phyloP scores from a whole-genome alignment of 495 filamentous ascomycete genomes.

The Aspergillus hancockii region DNA sequence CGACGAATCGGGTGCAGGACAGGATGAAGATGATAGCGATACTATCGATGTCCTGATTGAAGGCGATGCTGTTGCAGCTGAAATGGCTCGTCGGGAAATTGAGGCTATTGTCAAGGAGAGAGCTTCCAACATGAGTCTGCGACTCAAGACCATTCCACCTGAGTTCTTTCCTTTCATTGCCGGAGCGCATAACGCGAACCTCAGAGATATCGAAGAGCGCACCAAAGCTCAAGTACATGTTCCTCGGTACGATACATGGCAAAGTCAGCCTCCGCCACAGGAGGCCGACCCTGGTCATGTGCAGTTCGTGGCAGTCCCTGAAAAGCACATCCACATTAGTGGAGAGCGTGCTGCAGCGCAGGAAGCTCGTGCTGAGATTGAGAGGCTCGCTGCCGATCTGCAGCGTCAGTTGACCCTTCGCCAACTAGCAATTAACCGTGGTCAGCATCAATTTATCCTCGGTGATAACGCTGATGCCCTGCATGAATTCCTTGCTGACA shows the following conservation, averaged over 20 bases:
- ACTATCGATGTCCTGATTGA: conserved; percentile 85
- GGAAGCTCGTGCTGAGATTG: conserved; percentile 75
- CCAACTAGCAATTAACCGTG: conserved; percentile 71
- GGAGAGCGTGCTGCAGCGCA: conserved; percentile 85
- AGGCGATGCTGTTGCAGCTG: conserved; percentile 82
- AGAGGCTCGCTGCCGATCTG: conserved; percentile 71
- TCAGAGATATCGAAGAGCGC: conserved; percentile 68
- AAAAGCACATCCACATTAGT: conserved; percentile 76
- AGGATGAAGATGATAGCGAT: conserved; percentile 70
- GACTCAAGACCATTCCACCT: conserved; percentile 77
- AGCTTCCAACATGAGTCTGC: conserved; percentile 74
- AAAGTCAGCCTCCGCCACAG: conserved; percentile 66
- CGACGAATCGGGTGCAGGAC: conserved; percentile 55
- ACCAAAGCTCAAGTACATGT: conserved; percentile 74
- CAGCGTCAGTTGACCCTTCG: conserved; percentile 68
- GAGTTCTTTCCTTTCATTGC: conserved; percentile 96
- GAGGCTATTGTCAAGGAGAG: conserved; percentile 82
- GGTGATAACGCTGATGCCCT: conserved; percentile 74
- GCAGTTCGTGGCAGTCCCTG: conserved; percentile 63
- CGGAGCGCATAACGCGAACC: conserved; percentile 69
- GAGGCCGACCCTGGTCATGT: conserved; percentile 64
- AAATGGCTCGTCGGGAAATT: conserved; percentile 78
- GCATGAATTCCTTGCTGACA: conserved; percentile 84
- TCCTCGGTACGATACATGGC: conserved; percentile 76
- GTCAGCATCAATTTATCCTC: conserved; percentile 88